Evolutionary conservation across 1,284 basidiomycete species (phyloP), one percentile per base, ranked within the genome.

Genomic region (Cryptococcus sp.): DNA sequence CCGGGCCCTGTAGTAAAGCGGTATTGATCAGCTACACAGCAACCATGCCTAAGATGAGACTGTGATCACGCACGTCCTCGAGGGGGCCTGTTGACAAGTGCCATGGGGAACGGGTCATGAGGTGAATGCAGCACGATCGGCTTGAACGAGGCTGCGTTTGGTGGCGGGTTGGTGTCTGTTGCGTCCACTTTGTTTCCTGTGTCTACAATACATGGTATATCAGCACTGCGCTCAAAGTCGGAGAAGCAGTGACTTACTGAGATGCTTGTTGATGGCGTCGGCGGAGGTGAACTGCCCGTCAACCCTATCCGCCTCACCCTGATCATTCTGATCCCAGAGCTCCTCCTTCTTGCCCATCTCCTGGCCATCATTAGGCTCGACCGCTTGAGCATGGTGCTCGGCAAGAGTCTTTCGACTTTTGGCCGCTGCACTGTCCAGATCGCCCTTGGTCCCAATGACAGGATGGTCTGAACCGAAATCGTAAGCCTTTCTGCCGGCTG

Each of bases 41-140:
- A 34, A 34, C 8, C 8, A 7, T 34, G 3, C 29, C 13, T 13
- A 34, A 34, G 5, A 34, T 10, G 29, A 34, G 8, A 34, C 13
- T 13, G 29, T 10, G 29, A 10, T 29, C 38, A 74, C 75, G 60
- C 54, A 70, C 79, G 80, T 37, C 86, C 86, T 62, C 83, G 83
- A 0, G 87, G 86, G 10, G 81, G 75, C 13, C 87, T 83, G 68
- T 87, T 88, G 59, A 88, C 85, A 66, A 89, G 76, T 0, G 83
- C 86, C 67, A 89, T 88, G 0, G 88, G 87, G 50, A 86, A 82
- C 44, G 86, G 83, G 25, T 79, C 73, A 55, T 86, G 85, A n/a
- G 79, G 73, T 15, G 78, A 69, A 59, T 86, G 85, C 17, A 86
- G 69, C 51, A 84, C 68, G 57, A 82, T 77, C 13, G 83, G 82